Evolutionary conservation across 805 yeast species (phyloP).

Genomic region (Priceomyces haplophilus): DNA sequence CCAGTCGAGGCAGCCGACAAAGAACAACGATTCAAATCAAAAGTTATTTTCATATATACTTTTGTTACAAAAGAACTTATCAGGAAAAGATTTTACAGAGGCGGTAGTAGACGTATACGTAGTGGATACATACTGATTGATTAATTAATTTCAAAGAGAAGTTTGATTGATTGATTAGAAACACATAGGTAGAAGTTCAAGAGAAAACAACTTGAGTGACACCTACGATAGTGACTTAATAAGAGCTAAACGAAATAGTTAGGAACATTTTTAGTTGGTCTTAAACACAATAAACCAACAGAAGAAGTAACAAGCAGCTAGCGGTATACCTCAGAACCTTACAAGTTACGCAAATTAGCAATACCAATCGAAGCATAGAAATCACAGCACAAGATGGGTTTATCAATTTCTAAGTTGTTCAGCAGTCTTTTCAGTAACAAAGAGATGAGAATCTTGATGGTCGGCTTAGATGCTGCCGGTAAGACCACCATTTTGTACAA

Average conservation of each 20-base stretch:
- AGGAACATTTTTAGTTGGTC: not conserved
- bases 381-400: conserved; percentile 61
- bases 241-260: not conserved
- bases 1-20: conserved; percentile 4
- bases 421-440: conserved; percentile 95
- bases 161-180: conserved; percentile 2
- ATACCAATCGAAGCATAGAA: conserved; percentile 3
- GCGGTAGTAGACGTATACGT: conserved; percentile 4
- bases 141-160: not conserved
- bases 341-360: not conserved
- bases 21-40: conserved; percentile 4
- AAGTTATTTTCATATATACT: conserved; percentile 2
- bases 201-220: not conserved
- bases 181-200: not conserved
- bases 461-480: conserved; percentile 98
- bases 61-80: not conserved
- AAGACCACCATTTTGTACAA: conserved; percentile 94
- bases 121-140: not conserved
- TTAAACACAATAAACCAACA: not conserved
- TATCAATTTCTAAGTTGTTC: conserved; percentile 89
- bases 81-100: conserved; percentile 1
- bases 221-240: not conserved
- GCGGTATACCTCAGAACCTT: not conserved
- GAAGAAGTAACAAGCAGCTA: not conserved
- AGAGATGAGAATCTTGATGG: conserved; percentile 98